Base-by-base conservation (phyloP, 2,329 filamentous ascomycete species). In the Calonectria multiphialidica region DNA sequence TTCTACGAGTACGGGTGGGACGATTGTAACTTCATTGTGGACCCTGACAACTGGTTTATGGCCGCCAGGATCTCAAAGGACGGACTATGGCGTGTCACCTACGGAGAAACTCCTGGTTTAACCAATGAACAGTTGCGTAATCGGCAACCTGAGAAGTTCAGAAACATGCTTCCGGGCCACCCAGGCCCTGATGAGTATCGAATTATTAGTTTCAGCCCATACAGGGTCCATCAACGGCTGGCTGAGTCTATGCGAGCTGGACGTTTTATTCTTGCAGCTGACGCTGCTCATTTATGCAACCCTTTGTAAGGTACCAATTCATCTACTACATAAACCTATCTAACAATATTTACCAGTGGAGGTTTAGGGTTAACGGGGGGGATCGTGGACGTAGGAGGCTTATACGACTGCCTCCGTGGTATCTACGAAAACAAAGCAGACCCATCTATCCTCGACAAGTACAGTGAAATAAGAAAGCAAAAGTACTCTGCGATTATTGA, bases 291-390 rank as follows among this genome's bases (percentile, higher is more conserved):
- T 65, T 74, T 88, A 18, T 88, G 87, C 77, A 89, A 88, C 77
- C 86, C 86, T 0, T 87, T 75, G 73, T 75, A 23, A n/a, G 57
- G 73, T 21, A 10, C 23, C 12, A 49, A 3, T 42, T 4, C 16
- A 18, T 23, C 9, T 10, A 16, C 3, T 15, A 28, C 23, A 16
- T 23, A 16, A 47, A 25, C 12, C 4, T 15, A 42, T 50, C 13
- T 37, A 23, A 21, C 62, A 13, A 44, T 15, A 15, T 2, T 47
- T 47, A n/a, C 16, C 5, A 74, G 88, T 81, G 91, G 91, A 55
- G 91, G 91, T 0, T 83, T 92, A 18, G 91, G 91, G 1, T 87
- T 93, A 62, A 92, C 90, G 0, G 90, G 90, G 7, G 91, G 91
- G 0, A 90, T 93, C 67, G 89, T 90, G n/a, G 91, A 93, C 74